Base-by-base conservation (phyloP, 495 filamentous ascomycete species). In the Penicillium ochrochloron region DNA sequence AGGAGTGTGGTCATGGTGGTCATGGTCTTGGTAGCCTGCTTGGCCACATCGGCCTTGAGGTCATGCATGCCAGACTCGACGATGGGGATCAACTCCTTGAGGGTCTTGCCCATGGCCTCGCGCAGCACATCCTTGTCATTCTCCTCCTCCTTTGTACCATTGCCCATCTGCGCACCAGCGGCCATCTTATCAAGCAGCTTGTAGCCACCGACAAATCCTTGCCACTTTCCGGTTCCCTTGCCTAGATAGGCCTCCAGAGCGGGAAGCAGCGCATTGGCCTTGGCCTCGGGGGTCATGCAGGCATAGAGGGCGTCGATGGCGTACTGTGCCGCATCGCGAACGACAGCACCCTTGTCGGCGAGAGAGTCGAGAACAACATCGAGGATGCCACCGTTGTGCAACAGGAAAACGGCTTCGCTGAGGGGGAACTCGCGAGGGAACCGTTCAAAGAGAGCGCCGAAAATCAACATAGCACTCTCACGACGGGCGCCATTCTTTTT, bases 61-160 rank as follows among this genome's bases (percentile, higher is more conserved):
- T 99, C 96, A 73, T 96, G 92, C 94, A 99, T 97, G 64, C 92
- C 93, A 52, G 82, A 83, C 80, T 99, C 95, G 34, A 94, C 93
- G 39, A 97, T 82, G 6, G 94, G 94, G 66, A 99, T 99, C 67
- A 99, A 76, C 23, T 88, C 85, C 69, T 96, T 94, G 5, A 99
- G 84, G 68, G 90, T 91, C 75, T 90, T 92, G 37, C 95, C 95
- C 92, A 99, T 94, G 15, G 90, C 83, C 67, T 97, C 92, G 59
- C 94, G 86, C 39, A 98, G 82, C 48, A 97, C 76, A 72, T 97
- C 93, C 80, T 96, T 96, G 65, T 90, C 83, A 51, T 86, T 83
- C 65, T 94, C 90, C 70, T 94, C 88, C 66, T 97, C 92, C 60
- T 84, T 88, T 67, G 84, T 85, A 12, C 90, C 92, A 51, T 88